These are phyloP conservation scores for Nakaseomyces nivariensis DNA, from an alignment of 1,139 yeast species.

Conservation along the genomic window DNA sequence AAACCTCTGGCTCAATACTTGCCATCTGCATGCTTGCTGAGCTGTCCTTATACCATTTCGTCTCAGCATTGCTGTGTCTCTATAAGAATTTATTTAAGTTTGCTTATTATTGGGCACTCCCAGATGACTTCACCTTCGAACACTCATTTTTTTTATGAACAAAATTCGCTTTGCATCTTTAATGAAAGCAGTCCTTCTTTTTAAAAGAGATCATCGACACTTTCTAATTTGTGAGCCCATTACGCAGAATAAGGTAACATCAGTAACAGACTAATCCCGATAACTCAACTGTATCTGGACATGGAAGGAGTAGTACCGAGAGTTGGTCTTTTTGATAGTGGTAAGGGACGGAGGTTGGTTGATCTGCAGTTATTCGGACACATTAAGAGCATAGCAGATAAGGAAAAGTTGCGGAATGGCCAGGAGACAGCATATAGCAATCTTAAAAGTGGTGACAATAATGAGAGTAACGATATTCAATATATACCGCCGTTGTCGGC, in stretches of 20 bases:
- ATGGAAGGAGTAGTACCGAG: conserved; percentile 1
- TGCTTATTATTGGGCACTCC: no score
- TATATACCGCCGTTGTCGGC: conserved; percentile 14
- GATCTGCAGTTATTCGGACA: background rate
- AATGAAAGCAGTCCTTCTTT: no score
- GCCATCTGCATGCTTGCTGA: background rate
- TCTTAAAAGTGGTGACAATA: background rate
- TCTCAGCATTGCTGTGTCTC: background rate
- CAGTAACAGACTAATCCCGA: no score
- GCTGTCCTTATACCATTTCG: background rate
- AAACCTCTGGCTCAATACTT: background rate
- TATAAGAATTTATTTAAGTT: no score
- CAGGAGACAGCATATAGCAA: background rate
- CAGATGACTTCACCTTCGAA: no score
- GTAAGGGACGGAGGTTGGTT: background rate
- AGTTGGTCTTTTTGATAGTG: background rate
- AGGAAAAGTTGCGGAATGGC: background rate
- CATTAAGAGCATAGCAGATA: background rate
- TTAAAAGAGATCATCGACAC: no score
- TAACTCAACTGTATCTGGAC: no score
- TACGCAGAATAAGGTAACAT: no score
- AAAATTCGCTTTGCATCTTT: no score
- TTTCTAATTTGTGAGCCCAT: no score
- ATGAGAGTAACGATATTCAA: background rate
- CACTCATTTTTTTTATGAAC: no score